Base-by-base conservation (phyloP, 2,329 filamentous ascomycete species). In the Ophiostoma sp. region DNA sequence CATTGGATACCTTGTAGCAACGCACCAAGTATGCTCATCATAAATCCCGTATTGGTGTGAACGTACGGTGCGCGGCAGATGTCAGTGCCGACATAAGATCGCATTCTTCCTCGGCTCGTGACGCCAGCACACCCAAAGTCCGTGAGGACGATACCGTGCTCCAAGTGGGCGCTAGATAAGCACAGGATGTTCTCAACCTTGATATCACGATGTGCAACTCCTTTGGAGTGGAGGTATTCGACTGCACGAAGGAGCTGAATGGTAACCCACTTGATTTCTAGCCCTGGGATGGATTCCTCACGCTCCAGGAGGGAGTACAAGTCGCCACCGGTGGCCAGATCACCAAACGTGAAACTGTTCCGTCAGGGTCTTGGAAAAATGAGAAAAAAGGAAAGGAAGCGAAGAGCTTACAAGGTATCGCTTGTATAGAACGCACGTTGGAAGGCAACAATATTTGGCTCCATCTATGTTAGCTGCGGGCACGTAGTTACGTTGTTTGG, bases 361-460 rank as follows among this genome's bases (percentile, higher is more conserved):
- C 55, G 12, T 74, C 19, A 72, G 63, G 15, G 6, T 31, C 42
- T 28, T 22, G 15, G 33, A 31, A 75, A 77, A 42, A 25, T 42
- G n/a, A 74, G 6, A 9, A 59, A 39, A 39, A 33, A 7, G 4
- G 9, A 55, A 28, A 55, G 8, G 22, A 48, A 17, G 12, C 19
- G 42, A 11, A 19, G 4, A 50, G 78, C 84, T 74, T 77, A 89
- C 83, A 89, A 77, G 19, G 82, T 84, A 72, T 85, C 80, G 3
- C 80, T 79, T 4, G 86, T 88, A 57, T 81, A 80, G 68, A 87
- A 86, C 0, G 87, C 86, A 63, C 87, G 85, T 50, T 84, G 81
- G 72, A 88, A 86, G 15, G 82, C 80, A 7, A 88, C 80, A 63
- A 89, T 85, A 74, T 90, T 88, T 6, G 87, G 87, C 87, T 89